phyloP scores from a whole-genome alignment of 768 basidiomycete species.

The Russula dissimulans region DNA sequence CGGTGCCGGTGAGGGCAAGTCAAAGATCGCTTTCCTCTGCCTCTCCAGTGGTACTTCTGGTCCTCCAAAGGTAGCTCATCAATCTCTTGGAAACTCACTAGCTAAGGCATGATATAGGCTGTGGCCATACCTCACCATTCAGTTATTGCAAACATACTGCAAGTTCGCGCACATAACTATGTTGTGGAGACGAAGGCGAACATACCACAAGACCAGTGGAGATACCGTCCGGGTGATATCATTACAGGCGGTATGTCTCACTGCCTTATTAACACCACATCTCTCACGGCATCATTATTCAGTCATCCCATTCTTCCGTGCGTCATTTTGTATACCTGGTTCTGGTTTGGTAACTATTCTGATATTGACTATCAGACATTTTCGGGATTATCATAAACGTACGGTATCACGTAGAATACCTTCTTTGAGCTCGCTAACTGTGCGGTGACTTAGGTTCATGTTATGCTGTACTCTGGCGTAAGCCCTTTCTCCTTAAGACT shows the following conservation, averaged over 20 bases:
- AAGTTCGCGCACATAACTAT: constrained; percentile 19
- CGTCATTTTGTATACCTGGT: neutral
- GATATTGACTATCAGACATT: constrained; percentile 35
- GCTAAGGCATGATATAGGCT: constrained; percentile 36
- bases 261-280: neutral
- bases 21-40: constrained; percentile 53
- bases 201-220: constrained; percentile 29
- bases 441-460: constrained; percentile 22
- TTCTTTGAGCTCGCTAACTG: neutral
- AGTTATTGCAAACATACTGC: constrained; percentile 45
- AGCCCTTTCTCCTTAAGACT: neutral
- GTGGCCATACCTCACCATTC: constrained; percentile 55
- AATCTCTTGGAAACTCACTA: constrained; percentile 24
- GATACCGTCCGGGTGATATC: constrained; percentile 48
- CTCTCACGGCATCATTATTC: neutral
- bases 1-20: constrained; percentile 26
- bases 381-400: constrained; percentile 26
- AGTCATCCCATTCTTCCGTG: constrained; percentile 27
- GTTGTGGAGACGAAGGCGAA: constrained; percentile 27
- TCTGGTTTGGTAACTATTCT: neutral
- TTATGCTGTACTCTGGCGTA: constrained; percentile 23
- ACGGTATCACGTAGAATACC: neutral
- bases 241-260: constrained; percentile 40
- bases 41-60: constrained; percentile 75
- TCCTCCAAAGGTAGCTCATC: constrained; percentile 25